Evolutionary conservation across 2,329 filamentous ascomycete species (phyloP).

Genomic region (Ascochyta viciae-villosae): DNA sequence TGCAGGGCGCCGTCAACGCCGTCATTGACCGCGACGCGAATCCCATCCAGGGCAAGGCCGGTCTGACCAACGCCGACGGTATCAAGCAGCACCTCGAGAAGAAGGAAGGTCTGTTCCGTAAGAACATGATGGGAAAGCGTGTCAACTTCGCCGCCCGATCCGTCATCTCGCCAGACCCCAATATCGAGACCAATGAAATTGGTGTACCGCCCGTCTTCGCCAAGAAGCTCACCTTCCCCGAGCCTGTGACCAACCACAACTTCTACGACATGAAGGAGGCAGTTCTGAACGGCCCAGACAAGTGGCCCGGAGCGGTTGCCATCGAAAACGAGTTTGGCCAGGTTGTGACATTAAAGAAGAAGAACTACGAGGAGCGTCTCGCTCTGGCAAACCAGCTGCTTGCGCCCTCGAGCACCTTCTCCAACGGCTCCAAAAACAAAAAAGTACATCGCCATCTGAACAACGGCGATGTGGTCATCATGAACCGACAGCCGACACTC

Average conservation of each 20-base stretch:
- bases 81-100: slow-evolving; percentile 99
- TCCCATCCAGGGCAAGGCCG: slow-evolving; percentile 78
- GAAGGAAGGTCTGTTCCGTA: slow-evolving; percentile 97
- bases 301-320: slow-evolving; percentile 91
- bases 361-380: slow-evolving; percentile 85
- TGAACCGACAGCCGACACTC: slow-evolving; percentile 97
- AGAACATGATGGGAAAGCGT: slow-evolving; percentile 99
- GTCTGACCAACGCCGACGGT: slow-evolving; percentile 82
- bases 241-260: slow-evolving; percentile 97
- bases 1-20: slow-evolving; percentile 92
- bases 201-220: slow-evolving; percentile 98
- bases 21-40: slow-evolving; percentile 90
- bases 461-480: slow-evolving; percentile 95
- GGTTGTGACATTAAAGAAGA: slow-evolving; percentile 84
- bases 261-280: slow-evolving; percentile 95
- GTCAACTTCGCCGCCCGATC: slow-evolving; percentile 97
- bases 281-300: slow-evolving; percentile 91
- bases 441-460: slow-evolving; percentile 96
- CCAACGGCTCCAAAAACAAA: slow-evolving; percentile 83
- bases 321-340: slow-evolving; percentile 97
- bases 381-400: slow-evolving; percentile 93
- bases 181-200: slow-evolving; percentile 98
- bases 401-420: slow-evolving; percentile 77
- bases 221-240: slow-evolving; percentile 92
- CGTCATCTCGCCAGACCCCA: slow-evolving; percentile 97